A percentile compares a stretch with the other conserved stretches of the same genome.
Evolutionary conservation across 202 grass and related monocot genomes (phyloP).

Genomic region (Carex arenaria): DNA sequence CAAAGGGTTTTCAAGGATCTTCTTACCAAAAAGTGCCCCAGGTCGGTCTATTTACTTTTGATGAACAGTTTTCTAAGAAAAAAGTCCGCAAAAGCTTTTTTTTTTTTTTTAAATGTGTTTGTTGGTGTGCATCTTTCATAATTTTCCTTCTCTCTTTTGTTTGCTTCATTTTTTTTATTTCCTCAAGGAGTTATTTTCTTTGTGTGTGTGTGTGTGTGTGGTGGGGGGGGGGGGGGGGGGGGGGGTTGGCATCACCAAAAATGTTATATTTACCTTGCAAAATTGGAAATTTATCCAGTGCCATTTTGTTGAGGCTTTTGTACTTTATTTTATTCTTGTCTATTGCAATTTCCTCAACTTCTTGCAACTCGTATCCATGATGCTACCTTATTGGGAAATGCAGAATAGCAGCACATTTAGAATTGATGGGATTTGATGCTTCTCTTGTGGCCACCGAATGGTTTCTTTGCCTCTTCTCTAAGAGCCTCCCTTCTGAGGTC

Average conservation of each 20-base stretch:
- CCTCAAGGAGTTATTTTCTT: neutral
- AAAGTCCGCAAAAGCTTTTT: neutral
- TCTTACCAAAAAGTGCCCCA: constrained; percentile 91
- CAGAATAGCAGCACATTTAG: constrained; percentile 87
- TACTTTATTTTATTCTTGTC: neutral
- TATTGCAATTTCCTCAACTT: neutral
- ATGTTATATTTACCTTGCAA: neutral
- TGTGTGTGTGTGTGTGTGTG: neutral
- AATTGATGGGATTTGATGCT: constrained; percentile 90
- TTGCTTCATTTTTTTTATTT: neutral
- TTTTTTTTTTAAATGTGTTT: neutral
- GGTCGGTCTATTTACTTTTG: constrained; percentile 27
- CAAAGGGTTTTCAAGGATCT: constrained; percentile 98
- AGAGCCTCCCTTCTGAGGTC: constrained; percentile 97
- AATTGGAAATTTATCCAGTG: neutral
- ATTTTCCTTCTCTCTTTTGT: neutral
- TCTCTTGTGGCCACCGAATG: constrained; percentile 97
- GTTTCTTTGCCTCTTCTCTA: constrained; percentile 96
- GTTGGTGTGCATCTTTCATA: neutral
- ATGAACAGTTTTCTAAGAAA: neutral
- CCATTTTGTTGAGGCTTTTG: neutral
- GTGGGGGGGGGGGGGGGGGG: neutral
- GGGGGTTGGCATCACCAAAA: neutral
- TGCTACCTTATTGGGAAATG: constrained; percentile 2
- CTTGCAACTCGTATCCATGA: neutral